Conservation (phyloP, 2,329 filamentous ascomycete genomes). For the Colletotrichum simmondsii region DNA sequence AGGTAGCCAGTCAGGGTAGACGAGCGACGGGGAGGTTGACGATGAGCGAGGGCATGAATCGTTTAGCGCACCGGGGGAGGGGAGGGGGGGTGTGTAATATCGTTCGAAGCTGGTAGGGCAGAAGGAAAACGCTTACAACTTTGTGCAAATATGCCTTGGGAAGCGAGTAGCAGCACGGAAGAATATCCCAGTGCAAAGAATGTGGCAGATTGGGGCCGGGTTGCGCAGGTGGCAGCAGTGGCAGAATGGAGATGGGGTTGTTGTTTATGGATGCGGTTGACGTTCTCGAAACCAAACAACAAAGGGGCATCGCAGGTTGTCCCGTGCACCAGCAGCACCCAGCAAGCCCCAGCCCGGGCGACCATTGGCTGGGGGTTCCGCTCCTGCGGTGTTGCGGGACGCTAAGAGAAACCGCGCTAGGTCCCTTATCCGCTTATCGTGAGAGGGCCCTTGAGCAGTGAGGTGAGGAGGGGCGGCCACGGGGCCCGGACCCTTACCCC, state of each 20-base stretch:
- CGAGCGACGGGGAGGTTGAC: slow-evolving; percentile 1
- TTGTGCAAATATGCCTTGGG: slow-evolving; percentile 4
- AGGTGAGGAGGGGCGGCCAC: no score
- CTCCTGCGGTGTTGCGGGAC: slow-evolving; percentile 4
- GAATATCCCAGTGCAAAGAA: slow-evolving; percentile 22
- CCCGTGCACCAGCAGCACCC: slow-evolving; percentile 25
- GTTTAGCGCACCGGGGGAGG: slow-evolving; percentile 19
- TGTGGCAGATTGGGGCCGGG: not conserved
- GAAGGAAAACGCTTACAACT: slow-evolving; percentile 17
- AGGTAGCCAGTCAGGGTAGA: not conserved
- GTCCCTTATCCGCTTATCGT: slow-evolving; percentile 9
- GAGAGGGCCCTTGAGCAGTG: not conserved
- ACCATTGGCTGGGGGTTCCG: slow-evolving; percentile 12
- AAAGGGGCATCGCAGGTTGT: slow-evolving; percentile 29
- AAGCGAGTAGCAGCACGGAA: slow-evolving; percentile 5
- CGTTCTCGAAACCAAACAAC: slow-evolving; percentile 15
- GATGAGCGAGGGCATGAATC: slow-evolving; percentile 5
- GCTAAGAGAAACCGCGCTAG: slow-evolving; percentile 2
- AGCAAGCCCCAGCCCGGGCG: slow-evolving; percentile 3
- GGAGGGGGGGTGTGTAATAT: slow-evolving; percentile 20
- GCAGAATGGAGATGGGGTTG: slow-evolving; percentile 1
- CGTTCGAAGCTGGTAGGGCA: slow-evolving; percentile 20
- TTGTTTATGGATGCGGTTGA: slow-evolving; percentile 25
- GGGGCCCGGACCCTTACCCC: slow-evolving; percentile 4
- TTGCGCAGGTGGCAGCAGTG: not conserved